Conservation (phyloP, 805 yeast genomes). For the Kodamaea hsintzibuensis region DNA sequence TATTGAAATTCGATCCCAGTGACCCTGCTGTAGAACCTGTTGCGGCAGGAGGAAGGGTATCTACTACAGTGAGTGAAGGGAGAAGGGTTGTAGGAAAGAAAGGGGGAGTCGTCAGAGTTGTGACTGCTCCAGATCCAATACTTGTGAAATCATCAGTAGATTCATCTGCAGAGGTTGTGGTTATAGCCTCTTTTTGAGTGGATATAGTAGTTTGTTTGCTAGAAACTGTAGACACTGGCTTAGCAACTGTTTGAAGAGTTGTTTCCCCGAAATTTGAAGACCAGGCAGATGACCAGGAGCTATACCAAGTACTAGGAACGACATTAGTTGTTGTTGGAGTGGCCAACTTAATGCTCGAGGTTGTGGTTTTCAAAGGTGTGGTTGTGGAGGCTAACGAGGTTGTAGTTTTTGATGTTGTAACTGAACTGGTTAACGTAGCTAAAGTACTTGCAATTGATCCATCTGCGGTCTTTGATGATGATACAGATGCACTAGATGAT, state of each 20-base stretch:
- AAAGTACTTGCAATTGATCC: background rate
- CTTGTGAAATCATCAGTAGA: background rate
- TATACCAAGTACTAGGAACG: background rate
- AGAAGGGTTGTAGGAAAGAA: slow-evolving; percentile 12
- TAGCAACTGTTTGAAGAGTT: background rate
- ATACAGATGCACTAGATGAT: background rate
- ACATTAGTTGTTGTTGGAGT: background rate
- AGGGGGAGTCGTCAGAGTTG: background rate
- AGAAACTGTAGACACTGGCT: background rate
- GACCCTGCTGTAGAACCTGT: slow-evolving; percentile 11
- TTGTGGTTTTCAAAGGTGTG: background rate
- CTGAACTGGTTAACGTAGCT: background rate
- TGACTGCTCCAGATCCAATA: background rate
- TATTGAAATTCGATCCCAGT: slow-evolving; percentile 14
- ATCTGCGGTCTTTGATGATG: background rate
- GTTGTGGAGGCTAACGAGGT: background rate
- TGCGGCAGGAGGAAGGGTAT: background rate
- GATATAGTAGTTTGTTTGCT: background rate
- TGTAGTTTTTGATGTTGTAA: background rate
- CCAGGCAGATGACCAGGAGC: background rate
- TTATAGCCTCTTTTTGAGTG: background rate
- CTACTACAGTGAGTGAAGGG: background rate
- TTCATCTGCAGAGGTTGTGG: background rate
- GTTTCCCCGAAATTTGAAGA: background rate
- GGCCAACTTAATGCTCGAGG: background rate